Base-by-base conservation (phyloP, 2,329 filamentous ascomycete species). In the Sporothrix variecibatus region DNA sequence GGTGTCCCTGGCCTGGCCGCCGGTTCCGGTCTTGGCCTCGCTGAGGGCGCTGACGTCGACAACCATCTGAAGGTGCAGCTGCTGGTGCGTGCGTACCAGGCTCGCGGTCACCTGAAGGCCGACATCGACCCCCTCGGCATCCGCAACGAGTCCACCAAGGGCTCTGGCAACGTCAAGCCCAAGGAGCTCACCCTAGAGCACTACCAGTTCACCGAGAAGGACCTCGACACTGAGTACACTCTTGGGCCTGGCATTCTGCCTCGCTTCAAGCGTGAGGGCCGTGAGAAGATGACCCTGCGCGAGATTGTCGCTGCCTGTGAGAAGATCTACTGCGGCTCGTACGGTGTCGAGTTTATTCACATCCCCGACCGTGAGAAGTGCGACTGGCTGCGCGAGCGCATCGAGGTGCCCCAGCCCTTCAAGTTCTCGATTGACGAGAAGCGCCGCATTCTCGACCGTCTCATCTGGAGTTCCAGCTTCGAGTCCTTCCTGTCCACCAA, bases 11-110 rank as follows among this genome's bases (percentile, higher is more conserved):
- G 89, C 76, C 88, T 93, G 77, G 89, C 92, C 80, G 73, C 71
- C 65, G 91, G 91, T 71, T 85, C 91, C 62, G 90, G 91, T 73
- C 85, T 90, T 79, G 88, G 88, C 72, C 85, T 91, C 76, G 89
- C 88, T 74, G 87, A 92, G 77, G 93, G 93, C 78, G 91, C 93
- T 75, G 93, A 98, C 81, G 90, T 98, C 80, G 94, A 93, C 79
- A 97, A 97, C 85, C 96, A 99, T 84, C 87, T 99, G 84, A 99
- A 98, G 87, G 96, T 99, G 72, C 96, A 99, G 87, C 89, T 99
- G 73, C 89, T 99, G 51, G 95, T 98, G 76, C 94, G 96, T 83
- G 96, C 96, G 73, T 99, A 99, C 86, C 96, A 99, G 87, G 94
- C 96, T 77, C 93, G 96, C 79, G 96, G 96, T 78, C 96, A 99